A percentile compares a stretch with the other conserved stretches of the same genome.
Conservation (phyloP, 257 asterid species). For the Solanum sitiens region DNA sequence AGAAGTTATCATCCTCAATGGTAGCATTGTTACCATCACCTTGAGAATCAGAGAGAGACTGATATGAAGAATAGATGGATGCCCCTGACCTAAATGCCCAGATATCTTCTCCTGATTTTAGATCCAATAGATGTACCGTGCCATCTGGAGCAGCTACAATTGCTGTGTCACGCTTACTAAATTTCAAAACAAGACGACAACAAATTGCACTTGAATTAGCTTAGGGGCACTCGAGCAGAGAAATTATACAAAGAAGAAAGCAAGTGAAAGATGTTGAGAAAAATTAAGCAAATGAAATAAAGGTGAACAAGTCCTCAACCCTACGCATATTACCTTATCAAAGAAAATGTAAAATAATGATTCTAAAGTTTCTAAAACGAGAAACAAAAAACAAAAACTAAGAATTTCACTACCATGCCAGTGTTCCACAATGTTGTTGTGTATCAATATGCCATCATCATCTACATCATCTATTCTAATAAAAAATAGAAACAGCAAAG, state of each 20-base stretch:
- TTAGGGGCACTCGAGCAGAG: conserved; percentile 3
- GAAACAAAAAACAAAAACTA: background rate
- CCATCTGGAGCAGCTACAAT: conserved; percentile 88
- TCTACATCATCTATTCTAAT: background rate
- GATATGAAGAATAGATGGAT: conserved; percentile 69
- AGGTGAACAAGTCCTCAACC: background rate
- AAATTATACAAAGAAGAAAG: background rate
- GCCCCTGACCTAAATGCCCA: conserved; percentile 82
- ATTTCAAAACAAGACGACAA: conserved; percentile 9
- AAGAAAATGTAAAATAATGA: background rate
- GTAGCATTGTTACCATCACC: conserved; percentile 41
- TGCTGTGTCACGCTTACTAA: conserved; percentile 52
- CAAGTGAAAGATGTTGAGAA: background rate
- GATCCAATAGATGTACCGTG: conserved; percentile 47
- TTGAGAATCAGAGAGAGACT: conserved; percentile 36
- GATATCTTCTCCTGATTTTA: conserved; percentile 38
- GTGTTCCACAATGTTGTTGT: background rate
- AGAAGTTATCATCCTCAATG: conserved; percentile 39
- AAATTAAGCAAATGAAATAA: background rate
- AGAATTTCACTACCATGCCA: background rate
- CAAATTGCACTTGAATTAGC: background rate
- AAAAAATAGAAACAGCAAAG: background rate
- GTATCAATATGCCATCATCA: background rate
- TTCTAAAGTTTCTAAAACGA: background rate
- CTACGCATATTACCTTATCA: background rate